A percentile compares a stretch with the other conserved stretches of the same genome.
These are phyloP conservation scores for Volutella citrinella DNA, from an alignment of 2,329 filamentous ascomycete genomes.

Conservation along the genomic window DNA sequence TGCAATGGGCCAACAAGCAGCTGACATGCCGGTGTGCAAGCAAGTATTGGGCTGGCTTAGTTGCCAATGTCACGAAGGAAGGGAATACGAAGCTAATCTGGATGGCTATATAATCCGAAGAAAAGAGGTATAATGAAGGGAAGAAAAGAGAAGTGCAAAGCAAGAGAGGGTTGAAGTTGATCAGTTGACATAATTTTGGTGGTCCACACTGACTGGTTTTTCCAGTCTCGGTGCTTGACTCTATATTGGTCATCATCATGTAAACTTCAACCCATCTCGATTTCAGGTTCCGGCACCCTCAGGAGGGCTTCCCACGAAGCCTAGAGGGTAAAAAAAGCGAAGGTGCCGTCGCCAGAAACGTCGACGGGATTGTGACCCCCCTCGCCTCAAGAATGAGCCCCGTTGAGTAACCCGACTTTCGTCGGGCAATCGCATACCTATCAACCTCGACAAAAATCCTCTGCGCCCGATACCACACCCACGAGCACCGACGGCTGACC, in stretches of 20 bases:
- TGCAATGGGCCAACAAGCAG: too few relatives aligned
- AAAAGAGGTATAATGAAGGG: constrained; percentile 2
- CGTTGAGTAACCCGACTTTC: constrained; percentile 88
- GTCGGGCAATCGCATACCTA: constrained; percentile 96
- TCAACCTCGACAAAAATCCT: constrained; percentile 84
- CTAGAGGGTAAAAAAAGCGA: constrained; percentile 33
- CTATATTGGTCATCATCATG: constrained; percentile 92
- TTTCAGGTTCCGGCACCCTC: constrained; percentile 15
- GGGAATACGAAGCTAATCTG: too few relatives aligned
- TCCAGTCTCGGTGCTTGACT: constrained; percentile 92
- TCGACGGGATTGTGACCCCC: constrained; percentile 45
- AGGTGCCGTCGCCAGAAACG: constrained; percentile 21
- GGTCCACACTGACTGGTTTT: constrained; percentile 30
- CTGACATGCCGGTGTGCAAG: too few relatives aligned
- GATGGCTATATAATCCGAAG: too few relatives aligned
- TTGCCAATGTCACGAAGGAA: too few relatives aligned
- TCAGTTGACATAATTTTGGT: constrained; percentile 31
- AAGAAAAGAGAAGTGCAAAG: constrained; percentile 3
- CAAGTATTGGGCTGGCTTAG: too few relatives aligned
- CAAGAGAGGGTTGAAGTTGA: constrained; percentile 22
- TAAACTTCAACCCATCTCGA: constrained; percentile 50
- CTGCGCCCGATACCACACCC: constrained; percentile 43
- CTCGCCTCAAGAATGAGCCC: constrained; percentile 99
- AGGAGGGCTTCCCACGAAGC: constrained; percentile 40
- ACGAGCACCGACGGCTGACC: constrained; percentile 49